Evolutionary conservation across 2,329 filamentous ascomycete species (phyloP).

Genomic region (Colletotrichum cereale): DNA sequence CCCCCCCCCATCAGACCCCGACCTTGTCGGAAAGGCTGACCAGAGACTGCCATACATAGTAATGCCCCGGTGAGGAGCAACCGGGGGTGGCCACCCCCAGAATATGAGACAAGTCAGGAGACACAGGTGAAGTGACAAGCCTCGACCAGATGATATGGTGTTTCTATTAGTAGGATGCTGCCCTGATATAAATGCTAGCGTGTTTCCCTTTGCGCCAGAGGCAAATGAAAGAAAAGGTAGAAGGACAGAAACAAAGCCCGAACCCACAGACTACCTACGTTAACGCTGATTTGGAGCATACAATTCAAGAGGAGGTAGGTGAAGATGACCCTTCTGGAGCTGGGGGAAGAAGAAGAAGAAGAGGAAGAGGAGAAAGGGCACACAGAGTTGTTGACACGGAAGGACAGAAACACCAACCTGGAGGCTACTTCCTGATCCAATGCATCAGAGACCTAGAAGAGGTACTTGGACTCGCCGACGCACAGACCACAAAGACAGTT

Average conservation of each 20-base stretch:
- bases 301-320: conserved; percentile 34
- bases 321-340: not conserved
- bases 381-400: conserved; percentile 24
- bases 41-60: conserved; percentile 23
- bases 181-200: conserved; percentile 39
- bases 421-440: conserved; percentile 17
- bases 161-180: conserved; percentile 14
- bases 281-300: not conserved
- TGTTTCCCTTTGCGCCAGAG: conserved; percentile 7
- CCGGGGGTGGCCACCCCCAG: conserved; percentile 23
- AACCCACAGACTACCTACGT: not conserved
- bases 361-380: not conserved
- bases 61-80: conserved; percentile 14
- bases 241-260: conserved; percentile 4
- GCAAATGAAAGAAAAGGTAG: conserved; percentile 11
- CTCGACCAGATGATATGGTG: conserved; percentile 34
- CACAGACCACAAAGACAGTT: conserved; percentile 6
- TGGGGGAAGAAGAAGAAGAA: not conserved
- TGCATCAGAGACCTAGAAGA: conserved; percentile 14
- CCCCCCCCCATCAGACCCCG: conserved; percentile 33
- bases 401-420: conserved; percentile 13
- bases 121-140: conserved; percentile 34
- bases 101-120: conserved; percentile 40
- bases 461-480: conserved; percentile 16
- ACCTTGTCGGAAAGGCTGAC: conserved; percentile 7